Evolutionary conservation across 1,139 yeast genomes (phyloP).

Genomic region (Nakaseomyces uthaithaninus): DNA sequence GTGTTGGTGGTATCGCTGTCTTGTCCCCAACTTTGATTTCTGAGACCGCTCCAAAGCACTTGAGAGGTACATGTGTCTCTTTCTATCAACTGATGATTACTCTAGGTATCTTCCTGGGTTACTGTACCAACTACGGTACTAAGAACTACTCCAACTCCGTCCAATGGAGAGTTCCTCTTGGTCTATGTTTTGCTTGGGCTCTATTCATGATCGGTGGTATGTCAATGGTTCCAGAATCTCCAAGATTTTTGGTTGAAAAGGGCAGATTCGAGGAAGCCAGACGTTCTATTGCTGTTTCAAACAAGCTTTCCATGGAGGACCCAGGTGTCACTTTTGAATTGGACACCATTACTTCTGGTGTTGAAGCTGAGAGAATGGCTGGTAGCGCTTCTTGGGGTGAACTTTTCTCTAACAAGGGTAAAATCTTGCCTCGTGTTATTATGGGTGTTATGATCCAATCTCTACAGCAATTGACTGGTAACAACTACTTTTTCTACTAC

Average conservation of each 20-base stretch:
- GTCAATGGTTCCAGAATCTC: conserved; percentile 65
- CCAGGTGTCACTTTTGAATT: conserved; percentile 46
- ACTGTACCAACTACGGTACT: conserved; percentile 52
- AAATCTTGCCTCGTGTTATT: conserved; percentile 49
- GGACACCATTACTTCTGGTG: conserved; percentile 51
- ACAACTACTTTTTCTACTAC: conserved; percentile 9
- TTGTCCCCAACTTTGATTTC: conserved; percentile 54
- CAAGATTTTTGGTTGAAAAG: conserved; percentile 53
- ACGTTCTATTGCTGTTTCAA: conserved; percentile 37
- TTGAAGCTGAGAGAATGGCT: conserved; percentile 38
- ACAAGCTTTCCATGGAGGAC: conserved; percentile 38
- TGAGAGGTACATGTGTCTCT: conserved; percentile 57
- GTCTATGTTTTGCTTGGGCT: conserved; percentile 40
- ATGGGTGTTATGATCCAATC: conserved; percentile 55
- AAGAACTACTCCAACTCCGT: conserved; percentile 39
- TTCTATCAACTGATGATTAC: conserved; percentile 57
- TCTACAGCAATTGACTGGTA: conserved; percentile 8
- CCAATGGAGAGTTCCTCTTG: conserved; percentile 56
- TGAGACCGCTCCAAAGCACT: conserved; percentile 55
- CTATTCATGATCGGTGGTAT: conserved; percentile 41
- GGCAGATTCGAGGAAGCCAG: conserved; percentile 49
- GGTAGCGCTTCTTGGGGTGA: conserved; percentile 34
- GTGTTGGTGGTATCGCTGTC: conserved; percentile 54
- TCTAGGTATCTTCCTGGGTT: conserved; percentile 51
- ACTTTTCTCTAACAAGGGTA: conserved; percentile 27